Conservation (phyloP, 257 asterid genomes). For the Gentiana dahurica region DNA sequence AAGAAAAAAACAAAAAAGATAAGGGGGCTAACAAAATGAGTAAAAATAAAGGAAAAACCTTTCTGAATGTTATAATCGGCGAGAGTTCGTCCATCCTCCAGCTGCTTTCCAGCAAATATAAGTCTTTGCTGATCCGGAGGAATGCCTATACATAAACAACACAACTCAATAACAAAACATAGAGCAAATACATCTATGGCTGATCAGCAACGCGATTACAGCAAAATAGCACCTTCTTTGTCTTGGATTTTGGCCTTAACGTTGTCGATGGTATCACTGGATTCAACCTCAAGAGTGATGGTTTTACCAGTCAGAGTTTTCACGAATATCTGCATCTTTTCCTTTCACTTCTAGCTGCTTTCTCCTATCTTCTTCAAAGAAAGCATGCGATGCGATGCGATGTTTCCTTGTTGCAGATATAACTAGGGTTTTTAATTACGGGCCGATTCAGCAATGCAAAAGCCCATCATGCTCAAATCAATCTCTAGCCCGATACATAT, state of each 20-base stretch:
- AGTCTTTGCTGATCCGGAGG: conserved; percentile 36
- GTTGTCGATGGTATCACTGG: conserved; percentile 25
- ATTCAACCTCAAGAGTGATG: conserved; percentile 23
- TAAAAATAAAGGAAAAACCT: conserved; percentile 2
- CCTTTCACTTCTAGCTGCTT: neutral
- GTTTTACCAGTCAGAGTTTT: conserved; percentile 24
- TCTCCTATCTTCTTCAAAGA: neutral
- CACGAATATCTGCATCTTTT: conserved; percentile 28
- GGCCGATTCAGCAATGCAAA: neutral
- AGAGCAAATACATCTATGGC: neutral
- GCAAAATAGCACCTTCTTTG: conserved; percentile 14
- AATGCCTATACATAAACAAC: conserved; percentile 12
- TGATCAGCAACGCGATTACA: neutral
- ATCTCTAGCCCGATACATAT: neutral
- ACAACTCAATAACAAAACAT: too few species aligned
- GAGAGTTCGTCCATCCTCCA: conserved; percentile 33
- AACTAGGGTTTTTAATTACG: neutral
- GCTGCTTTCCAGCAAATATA: conserved; percentile 34
- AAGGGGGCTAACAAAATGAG: too few species aligned
- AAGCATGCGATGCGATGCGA: too few species aligned
- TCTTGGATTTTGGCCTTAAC: conserved; percentile 25
- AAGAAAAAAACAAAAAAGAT: neutral
- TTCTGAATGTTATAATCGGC: conserved; percentile 35
- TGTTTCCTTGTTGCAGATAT: neutral
- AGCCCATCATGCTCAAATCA: neutral